Base-by-base conservation (phyloP, 768 basidiomycete genomes). In the Lentinus tigrinus region DNA sequence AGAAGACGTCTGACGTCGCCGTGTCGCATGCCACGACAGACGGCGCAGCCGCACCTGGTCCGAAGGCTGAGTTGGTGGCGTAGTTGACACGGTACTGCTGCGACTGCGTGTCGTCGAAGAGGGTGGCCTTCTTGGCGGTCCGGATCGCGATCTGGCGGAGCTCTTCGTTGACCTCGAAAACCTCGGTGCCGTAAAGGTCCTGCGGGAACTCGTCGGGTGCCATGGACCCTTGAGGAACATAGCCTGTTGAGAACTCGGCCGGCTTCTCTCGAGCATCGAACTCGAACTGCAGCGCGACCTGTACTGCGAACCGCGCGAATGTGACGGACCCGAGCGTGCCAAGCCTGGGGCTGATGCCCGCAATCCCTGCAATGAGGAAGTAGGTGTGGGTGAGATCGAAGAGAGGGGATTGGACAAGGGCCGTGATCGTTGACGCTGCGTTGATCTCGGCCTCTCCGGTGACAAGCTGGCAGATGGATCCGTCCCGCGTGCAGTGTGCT, bases 221-320 rank as follows among this genome's bases (percentile, higher is more conserved):
- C 24, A 46, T 61, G 21, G 71, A 63, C 3, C 72, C 74, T 37
- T 65, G 69, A 0, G 73, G 66, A 52, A 73, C 71, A 61, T 75
- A 78, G 1, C 77, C 77, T 1, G 75, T 74, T 2, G 71, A 27
- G 68, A 72, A 75, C 53, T 73, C 68, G 11, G 52, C 27, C 1
- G 76, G 76, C 21, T 71, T 75, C 63, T 79, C 73, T 5, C 77
- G 67, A n/a, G 77, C 66, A 56, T 79, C 78, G 52, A 79, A 53
- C 64, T 78, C 77, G 66, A 75, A 75, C 55, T 75, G 70, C 11
- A 75, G 67, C 3, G 61, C 70, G 37, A 70, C 67, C 58, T 79
- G 78, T 0, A 78, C 74, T 4, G 73, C 70, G 61, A 70, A 79
- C 7, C 70, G 67, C 3, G 77, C 73, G 58, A 77, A 74, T 0